Evolutionary conservation across 2,329 filamentous ascomycete genomes (phyloP).

Genomic region (Epichloe gansuensis): DNA sequence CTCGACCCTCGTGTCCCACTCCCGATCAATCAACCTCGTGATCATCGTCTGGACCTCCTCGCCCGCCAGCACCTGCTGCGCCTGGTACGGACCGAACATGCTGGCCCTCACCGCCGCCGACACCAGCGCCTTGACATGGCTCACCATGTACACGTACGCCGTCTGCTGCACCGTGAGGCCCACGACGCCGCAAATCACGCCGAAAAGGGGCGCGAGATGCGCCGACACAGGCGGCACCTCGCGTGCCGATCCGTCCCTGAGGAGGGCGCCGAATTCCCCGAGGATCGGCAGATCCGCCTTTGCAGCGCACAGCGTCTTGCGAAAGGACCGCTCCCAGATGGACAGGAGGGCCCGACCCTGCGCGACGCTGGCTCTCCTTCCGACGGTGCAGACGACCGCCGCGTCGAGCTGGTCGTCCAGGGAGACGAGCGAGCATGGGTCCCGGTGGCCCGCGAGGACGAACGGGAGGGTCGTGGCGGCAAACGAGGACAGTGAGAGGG

Average conservation of each 20-base stretch:
- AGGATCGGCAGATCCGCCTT: conserved; percentile 18
- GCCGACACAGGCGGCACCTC: conserved; percentile 37
- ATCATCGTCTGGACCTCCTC: conserved; percentile 45
- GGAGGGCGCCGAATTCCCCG: conserved; percentile 23
- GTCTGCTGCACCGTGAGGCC: conserved; percentile 49
- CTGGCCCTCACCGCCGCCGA: conserved; percentile 67
- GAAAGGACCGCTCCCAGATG: conserved; percentile 65
- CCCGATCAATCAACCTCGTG: conserved; percentile 42
- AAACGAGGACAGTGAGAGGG: conserved; percentile 57
- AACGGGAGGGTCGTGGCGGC: conserved; percentile 65
- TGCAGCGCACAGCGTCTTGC: conserved; percentile 20
- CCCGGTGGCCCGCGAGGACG: conserved; percentile 53
- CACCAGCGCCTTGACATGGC: conserved; percentile 63
- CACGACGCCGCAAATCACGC: conserved; percentile 50
- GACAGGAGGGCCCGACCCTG: conserved; percentile 64
- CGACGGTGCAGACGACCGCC: conserved; percentile 66
- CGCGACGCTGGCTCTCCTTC: conserved; percentile 58
- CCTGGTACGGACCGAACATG: conserved; percentile 70
- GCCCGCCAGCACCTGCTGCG: conserved; percentile 59
- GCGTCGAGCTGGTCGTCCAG: conserved; percentile 72
- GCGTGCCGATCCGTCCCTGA: conserved; percentile 18
- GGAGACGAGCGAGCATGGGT: conserved; percentile 35
- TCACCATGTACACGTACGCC: conserved; percentile 64
- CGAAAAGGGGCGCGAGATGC: conserved; percentile 61
- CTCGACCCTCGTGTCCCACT: conserved; percentile 47